phyloP scores from a whole-genome alignment of 1,284 basidiomycete genomes.

The Cutaneotrichosporon daszewskae region DNA sequence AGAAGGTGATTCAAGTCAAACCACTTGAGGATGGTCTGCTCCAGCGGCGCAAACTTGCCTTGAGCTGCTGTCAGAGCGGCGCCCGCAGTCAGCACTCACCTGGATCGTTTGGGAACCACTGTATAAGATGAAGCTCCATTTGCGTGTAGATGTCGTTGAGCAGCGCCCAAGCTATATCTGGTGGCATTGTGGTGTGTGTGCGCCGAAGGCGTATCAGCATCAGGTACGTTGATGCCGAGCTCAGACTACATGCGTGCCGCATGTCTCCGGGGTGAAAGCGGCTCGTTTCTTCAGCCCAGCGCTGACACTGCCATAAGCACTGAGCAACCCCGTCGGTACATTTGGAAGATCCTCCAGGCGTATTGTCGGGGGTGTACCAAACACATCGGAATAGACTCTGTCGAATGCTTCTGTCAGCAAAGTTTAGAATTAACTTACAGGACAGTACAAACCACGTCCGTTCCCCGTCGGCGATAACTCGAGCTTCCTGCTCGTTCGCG shows the following conservation, averaged over 20 bases:
- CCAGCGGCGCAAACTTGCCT: slow-evolving; percentile 5
- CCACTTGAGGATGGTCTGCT: slow-evolving; percentile 11
- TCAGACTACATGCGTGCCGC: slow-evolving; percentile 10
- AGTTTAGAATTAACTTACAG: slow-evolving; percentile 1
- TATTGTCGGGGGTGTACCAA: slow-evolving; percentile 7
- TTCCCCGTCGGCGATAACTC: slow-evolving; percentile 2
- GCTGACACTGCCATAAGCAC: slow-evolving; percentile 2
- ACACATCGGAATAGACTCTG: slow-evolving; percentile 6
- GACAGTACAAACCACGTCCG: slow-evolving; percentile 11
- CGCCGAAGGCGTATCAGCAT: slow-evolving; percentile 5
- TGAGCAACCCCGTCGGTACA: not conserved
- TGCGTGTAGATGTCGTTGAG: slow-evolving; percentile 6
- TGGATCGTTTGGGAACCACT: slow-evolving; percentile 12
- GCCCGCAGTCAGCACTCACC: not conserved
- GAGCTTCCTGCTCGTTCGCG: slow-evolving; percentile 1
- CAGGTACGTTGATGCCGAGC: slow-evolving; percentile 8
- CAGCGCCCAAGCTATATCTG: slow-evolving; percentile 1
- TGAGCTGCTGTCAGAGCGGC: not conserved
- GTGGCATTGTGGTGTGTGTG: not conserved
- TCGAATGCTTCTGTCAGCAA: slow-evolving; percentile 4
- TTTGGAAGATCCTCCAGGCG: slow-evolving; percentile 8
- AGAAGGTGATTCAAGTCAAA: slow-evolving; percentile 11
- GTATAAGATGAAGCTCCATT: slow-evolving; percentile 7
- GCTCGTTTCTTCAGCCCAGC: slow-evolving; percentile 8
- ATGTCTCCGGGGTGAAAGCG: slow-evolving; percentile 9